Percentiles rank a stretch among this genome's conserved stretches.
Conservation (phyloP, 208 protist species). For the Leishmania martiniquensis region DNA sequence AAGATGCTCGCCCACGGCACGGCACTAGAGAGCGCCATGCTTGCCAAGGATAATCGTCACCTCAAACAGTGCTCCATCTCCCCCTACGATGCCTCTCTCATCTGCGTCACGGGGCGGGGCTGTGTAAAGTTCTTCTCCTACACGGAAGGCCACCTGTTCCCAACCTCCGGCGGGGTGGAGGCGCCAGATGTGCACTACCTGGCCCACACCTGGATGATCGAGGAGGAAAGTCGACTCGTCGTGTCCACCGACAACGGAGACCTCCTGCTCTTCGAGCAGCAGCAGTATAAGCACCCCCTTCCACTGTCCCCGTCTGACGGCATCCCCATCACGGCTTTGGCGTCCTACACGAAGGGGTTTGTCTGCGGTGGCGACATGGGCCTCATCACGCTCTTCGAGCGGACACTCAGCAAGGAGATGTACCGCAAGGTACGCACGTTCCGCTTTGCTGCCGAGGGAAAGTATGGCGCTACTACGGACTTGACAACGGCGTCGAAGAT, state of each 20-base stretch:
- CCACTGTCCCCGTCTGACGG: conserved; percentile 89
- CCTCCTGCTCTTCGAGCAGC: conserved; percentile 93
- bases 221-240: conserved; percentile 86
- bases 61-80: conserved; percentile 94
- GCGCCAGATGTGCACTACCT: conserved; percentile 90
- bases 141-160: conserved; percentile 79
- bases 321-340: conserved; percentile 86
- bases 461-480: conserved; percentile 27
- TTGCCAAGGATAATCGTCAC: conserved; percentile 47
- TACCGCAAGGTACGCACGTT: conserved; percentile 94
- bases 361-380: conserved; percentile 95
- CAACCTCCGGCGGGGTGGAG: conserved; percentile 56
- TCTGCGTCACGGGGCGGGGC: conserved; percentile 93
- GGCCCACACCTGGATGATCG: conserved; percentile 92
- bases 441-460: conserved; percentile 81
- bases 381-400: conserved; percentile 94
- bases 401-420: conserved; percentile 92
- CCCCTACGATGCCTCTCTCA: conserved; percentile 81
- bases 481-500: conserved; percentile 29
- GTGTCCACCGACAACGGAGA: conserved; percentile 94
- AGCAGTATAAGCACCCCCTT: conserved; percentile 87
- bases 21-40: conserved; percentile 53
- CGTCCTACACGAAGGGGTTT: conserved; percentile 94
- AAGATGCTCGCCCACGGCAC: conserved; percentile 79
- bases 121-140: conserved; percentile 91